Base-by-base conservation (phyloP, 108 stramenopile species). In the Cyclotella atomus region DNA sequence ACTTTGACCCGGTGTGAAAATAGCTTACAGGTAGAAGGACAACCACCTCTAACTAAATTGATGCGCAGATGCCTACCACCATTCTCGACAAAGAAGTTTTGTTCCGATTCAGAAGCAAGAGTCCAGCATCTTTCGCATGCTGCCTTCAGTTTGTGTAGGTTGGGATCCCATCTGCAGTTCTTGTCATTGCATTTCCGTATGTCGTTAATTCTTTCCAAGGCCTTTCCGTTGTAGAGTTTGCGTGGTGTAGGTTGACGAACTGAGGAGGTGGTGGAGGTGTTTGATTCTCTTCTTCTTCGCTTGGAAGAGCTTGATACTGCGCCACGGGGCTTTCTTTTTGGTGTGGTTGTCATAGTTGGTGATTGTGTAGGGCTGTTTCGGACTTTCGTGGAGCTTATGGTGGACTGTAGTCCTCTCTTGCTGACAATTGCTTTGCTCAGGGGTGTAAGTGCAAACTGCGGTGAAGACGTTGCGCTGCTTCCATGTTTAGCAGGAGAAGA, bases 81-180 rank as follows among this genome's bases (percentile, higher is more conserved):
- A 32, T 74, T 57, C 21, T 36, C 72, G 35, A 69, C 25, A 25
- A 83, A 77, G 23, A 59, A 45, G 3, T 63, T 63, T 46, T 46
- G 67, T 38, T 83, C 85, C 12, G 53, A 45, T 38, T 71, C 71
- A 14, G 81, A 72, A 29, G 79, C 73, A 23, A 68, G 64, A 29
- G 68, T 72, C 38, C 82, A 73, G 43, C 85, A 85, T 54, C 77
- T 65, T 47, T 83, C 85, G 28, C 85, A 85, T 43, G 63, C 55
- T 43, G 34, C 68, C 38, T 30, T 57, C 8, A 2, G 56, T 6
- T 9, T 50, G 43, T 59, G 56, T 8, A 59, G 28, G 30, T 21
- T 57, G 6, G 68, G 68, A 6, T 59, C 17, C 68, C 68, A 70
- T 59, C 32, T 5, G 55, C 68, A 70, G 44, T 50, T 2, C 25